phyloP scores from a whole-genome alignment of 768 basidiomycete species.

The Rhodotorula paludigena region DNA sequence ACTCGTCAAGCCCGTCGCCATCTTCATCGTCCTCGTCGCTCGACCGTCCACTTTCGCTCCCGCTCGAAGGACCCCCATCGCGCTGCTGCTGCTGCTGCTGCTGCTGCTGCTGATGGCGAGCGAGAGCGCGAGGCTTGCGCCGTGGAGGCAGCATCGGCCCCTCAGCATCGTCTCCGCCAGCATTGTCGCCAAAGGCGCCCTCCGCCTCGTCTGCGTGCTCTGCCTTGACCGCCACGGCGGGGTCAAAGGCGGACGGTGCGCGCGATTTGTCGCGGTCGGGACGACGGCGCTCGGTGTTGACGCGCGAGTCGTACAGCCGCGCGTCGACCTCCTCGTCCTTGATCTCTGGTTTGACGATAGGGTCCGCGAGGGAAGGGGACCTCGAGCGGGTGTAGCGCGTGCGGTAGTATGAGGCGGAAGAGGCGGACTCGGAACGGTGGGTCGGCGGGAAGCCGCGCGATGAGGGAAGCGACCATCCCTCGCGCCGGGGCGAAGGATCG shows the following conservation, averaged over 20 bases:
- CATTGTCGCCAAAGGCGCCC: neutral
- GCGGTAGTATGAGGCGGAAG: neutral
- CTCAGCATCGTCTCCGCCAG: neutral
- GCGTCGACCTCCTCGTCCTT: neutral
- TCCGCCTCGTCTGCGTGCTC: neutral
- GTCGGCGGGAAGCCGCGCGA: too few relatives aligned
- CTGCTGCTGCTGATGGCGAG: neutral
- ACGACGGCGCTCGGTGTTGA: neutral
- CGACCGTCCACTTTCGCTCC: too few relatives aligned
- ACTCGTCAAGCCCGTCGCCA: neutral
- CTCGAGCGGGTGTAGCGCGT: neutral
- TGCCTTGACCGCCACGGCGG: neutral
- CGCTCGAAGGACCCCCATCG: too few relatives aligned
- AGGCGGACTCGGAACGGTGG: neutral
- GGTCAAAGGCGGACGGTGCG: conserved; percentile 2
- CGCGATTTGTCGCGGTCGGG: neutral
- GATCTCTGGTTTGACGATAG: neutral
- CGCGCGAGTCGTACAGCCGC: neutral
- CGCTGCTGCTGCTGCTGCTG: too few relatives aligned
- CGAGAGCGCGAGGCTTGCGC: neutral
- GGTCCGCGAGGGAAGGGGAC: neutral
- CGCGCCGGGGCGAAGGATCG: too few relatives aligned
- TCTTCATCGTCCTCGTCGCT: neutral
- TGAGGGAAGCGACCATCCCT: too few relatives aligned
- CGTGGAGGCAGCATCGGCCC: neutral